Conservation (phyloP, 2,329 filamentous ascomycete genomes). For the Phialemoniopsis sp. region DNA sequence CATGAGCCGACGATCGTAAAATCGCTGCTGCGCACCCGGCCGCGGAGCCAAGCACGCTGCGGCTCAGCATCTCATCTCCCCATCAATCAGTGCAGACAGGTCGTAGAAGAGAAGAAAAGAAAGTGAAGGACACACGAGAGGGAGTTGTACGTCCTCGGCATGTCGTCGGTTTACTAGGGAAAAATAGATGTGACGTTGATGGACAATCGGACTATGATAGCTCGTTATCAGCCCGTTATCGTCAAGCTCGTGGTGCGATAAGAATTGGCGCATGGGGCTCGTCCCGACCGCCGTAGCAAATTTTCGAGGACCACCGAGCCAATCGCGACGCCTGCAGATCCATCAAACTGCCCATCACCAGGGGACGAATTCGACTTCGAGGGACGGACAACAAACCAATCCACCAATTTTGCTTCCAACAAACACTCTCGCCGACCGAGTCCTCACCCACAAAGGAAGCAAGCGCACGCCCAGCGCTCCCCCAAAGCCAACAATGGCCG, state of each 20-base stretch:
- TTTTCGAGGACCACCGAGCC: slow-evolving; percentile 9
- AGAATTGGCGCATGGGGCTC: slow-evolving; percentile 7
- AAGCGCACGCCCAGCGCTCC: background rate
- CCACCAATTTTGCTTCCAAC: slow-evolving; percentile 3
- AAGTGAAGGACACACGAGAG: too few relatives aligned
- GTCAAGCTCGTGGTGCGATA: slow-evolving; percentile 4
- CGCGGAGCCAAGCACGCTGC: slow-evolving; percentile 20
- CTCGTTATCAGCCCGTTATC: too few relatives aligned
- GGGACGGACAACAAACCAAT: background rate
- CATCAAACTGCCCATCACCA: background rate
- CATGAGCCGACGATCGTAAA: slow-evolving; percentile 1
- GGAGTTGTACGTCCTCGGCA: too few relatives aligned
- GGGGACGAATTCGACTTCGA: background rate
- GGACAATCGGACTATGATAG: too few relatives aligned
- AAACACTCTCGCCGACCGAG: too few relatives aligned
- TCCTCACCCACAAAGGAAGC: too few relatives aligned
- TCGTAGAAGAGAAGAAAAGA: too few relatives aligned
- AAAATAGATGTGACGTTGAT: too few relatives aligned
- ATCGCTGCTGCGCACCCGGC: slow-evolving; percentile 14
- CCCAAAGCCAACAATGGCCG: slow-evolving; percentile 1
- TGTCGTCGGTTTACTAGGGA: too few relatives aligned
- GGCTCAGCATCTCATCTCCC: slow-evolving; percentile 21
- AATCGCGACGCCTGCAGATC: too few relatives aligned
- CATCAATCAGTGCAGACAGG: slow-evolving; percentile 14
- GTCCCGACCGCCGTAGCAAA: slow-evolving; percentile 14